Evolutionary conservation across 2,329 filamentous ascomycete species (phyloP), one percentile per base, ranked within the genome.

Genomic region (Claviceps spartinae): DNA sequence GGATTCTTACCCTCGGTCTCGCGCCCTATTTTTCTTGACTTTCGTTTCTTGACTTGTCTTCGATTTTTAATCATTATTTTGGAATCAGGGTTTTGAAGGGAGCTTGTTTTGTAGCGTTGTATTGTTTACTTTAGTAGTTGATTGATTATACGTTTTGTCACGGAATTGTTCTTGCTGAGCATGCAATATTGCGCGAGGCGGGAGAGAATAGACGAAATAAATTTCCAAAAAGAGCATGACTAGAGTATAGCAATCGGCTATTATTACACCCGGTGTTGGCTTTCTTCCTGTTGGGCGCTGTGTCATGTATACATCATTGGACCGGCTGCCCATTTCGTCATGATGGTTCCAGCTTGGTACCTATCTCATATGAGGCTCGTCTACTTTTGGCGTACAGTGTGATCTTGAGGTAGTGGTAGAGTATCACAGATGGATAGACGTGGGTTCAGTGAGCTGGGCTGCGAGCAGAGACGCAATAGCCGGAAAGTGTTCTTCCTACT

Each of bases 91-190:
- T 26, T 42, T 26, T 16, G 30, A 47, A 47, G n/a, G 14, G 34
- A 47, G 16, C 42, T 51, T 30, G 36, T 40, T 51, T 36, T 47
- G 43, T 22, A 51, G 49, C 49, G 49, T 51, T 34, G n/a, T 41
- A 34, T 47, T 20, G 37, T 51, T 47, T 50, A 42, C 37, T 24
- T 34, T 24, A 41, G 36, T 40, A 26, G 44, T 51, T 45, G 41
- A 38, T 51, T 45, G 41, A 18, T 48, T 54, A 45, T 54, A 46
- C 34, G 14, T 18, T 52, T 41, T 49, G 48, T 34, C 41, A 36
- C 34, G 30, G 18, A 45, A 46, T 42, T 40, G 24, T 50, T 30
- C 3, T 34, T 45, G 42, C 49, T 44, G 48, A 41, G 30, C 49
- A 46, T 47, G 7, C 30, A 46, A 30, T 14, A 5, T 45, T 40